Base-by-base conservation (phyloP, 805 yeast genomes). In the Ogataea methanolica region DNA sequence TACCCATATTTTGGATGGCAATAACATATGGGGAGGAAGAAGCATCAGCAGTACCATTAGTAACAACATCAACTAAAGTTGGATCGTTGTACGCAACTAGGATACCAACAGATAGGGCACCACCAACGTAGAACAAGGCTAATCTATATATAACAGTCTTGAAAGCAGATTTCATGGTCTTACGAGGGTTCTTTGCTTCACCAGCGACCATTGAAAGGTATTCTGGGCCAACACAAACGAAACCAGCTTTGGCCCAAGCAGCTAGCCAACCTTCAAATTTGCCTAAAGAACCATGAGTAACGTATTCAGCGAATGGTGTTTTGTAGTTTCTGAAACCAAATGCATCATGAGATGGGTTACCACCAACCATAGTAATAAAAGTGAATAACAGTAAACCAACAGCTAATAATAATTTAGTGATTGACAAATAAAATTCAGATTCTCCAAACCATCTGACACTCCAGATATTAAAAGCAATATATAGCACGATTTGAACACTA, bases 11-110 rank as follows among this genome's bases (percentile, higher is more conserved):
- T 39, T 66, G 64, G 85, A 88, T 86, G 6, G 89, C 91, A 56
- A 87, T 78, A 41, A 85, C 91, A 58, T 82, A 85, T 1, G 95
- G 91, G 19, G 88, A 80, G 4, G 87, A 77, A 26, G 79, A 83
- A 1, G 84, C 94, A 44, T 88, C 89, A 0, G 88, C 82, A 42
- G 77, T 72, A 34, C 80, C 73, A 22, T 73, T 70, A 33, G 73
- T 71, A 46, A 82, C 71, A 6, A 88, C 83, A 8, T 70, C 48
- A 21, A 60, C 43, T 21, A 62, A 52, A 6, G 43, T 52, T 34
- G 68, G 65, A 43, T 69, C 68, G 41, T 65, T 65, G 48, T 65
- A 65, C 39, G 69, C 61, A 38, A 60, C 57, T 52, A 72, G 61
- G 40, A 72, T 66, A 26, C 70, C 54, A 12, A 72, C 73, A 8